Base-by-base conservation (phyloP, 345 rosid genomes). In the Syzygium grande region DNA sequence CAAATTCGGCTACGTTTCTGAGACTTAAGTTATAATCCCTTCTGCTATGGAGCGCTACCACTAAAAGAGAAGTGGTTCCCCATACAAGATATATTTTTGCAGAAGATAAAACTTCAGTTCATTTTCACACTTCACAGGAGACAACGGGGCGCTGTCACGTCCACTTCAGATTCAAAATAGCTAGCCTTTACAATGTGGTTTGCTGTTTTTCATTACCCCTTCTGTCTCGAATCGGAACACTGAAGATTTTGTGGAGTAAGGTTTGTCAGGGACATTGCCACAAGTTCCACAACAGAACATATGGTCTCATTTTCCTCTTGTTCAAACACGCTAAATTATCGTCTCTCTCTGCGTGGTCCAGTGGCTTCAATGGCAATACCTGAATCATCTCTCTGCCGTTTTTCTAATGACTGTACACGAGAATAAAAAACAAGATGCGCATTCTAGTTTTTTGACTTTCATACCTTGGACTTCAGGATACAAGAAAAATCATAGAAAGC, bases 401-500 rank as follows among this genome's bases (percentile, higher is more conserved):
- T 38, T 68, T 73, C 80, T 46, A 73, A 73, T 73, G 4, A n/a
- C n/a, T 73, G 46, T 73, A 49, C 21, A 9, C 17, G 79, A 68
- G 38, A 19, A 34, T 5, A 73, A 49, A 73, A 73, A 19, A 73
- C 46, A 73, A 73, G 46, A 85, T 19, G 41, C 34, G 80, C 80
- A 73, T 38, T 73, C 49, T 25, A 38, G 80, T 10, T 73, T 5
- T 68, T 73, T 73, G 80, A 73, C 80, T 38, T 73, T 51, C 59
- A 46, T 94, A 93, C 99, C 98, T 97, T 96, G 88, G 94, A 86
- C 89, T 93, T 93, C 84, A 97, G 92, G 94, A 95, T 92, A 89
- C 92, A 91, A 52, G 96, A 93, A 89, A 95, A 97, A 78, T 97
- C 98, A 46, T 89, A 93, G 91, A 96, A 96, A 68, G 97, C 96